Base-by-base conservation (phyloP, 2,329 filamentous ascomycete genomes). In the Colletotrichum higginsianum region DNA sequence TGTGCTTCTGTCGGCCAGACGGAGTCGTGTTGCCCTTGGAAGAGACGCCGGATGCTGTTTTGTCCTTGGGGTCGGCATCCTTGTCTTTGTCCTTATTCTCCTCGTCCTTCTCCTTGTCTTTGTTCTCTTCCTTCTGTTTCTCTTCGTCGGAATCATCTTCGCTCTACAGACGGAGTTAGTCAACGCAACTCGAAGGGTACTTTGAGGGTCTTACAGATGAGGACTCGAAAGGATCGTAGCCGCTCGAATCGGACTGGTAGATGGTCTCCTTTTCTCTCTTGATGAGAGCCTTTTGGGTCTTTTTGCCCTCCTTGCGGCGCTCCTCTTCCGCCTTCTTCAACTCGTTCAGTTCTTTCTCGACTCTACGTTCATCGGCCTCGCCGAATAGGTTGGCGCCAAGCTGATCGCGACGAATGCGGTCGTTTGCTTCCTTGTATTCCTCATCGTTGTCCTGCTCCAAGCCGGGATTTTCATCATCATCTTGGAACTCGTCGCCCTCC, bases 181-280 rank as follows among this genome's bases (percentile, higher is more conserved):
- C 0, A 49, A 46, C 9, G 15, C 35, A 60, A 18, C 30, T 3
- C 50, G 18, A 7, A 11, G 18, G 16, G 30, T 15, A 46, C 15
- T 18, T 26, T 57, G 9, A 49, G 69, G 35, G 35, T 35, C 79
- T 76, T 76, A 82, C 80, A 56, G 79, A 81, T 23, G 78, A 79
- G 56, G 78, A 77, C n/a, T 75, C 76, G 72, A 82, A 82, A 40
- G 82, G 78, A 72, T 82, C 84, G 13, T 81, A 83, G 67, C 86
- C 82, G 8, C 84, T 86, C 21, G 86, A 80, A 56, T 94, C 93
- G 75, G 91, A 93, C 77, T 94, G 93, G 78, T 98, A 98, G 73
- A 96, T 93, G 75, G 91, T 92, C 75, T 97, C 94, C 80, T 94
- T 93, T 82, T 98, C 96, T 63, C 94, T 89, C 82, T 93, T 96